Evolutionary conservation across 139 green algal genomes (phyloP).

Genomic region (Monoraphidium neglectum): DNA sequence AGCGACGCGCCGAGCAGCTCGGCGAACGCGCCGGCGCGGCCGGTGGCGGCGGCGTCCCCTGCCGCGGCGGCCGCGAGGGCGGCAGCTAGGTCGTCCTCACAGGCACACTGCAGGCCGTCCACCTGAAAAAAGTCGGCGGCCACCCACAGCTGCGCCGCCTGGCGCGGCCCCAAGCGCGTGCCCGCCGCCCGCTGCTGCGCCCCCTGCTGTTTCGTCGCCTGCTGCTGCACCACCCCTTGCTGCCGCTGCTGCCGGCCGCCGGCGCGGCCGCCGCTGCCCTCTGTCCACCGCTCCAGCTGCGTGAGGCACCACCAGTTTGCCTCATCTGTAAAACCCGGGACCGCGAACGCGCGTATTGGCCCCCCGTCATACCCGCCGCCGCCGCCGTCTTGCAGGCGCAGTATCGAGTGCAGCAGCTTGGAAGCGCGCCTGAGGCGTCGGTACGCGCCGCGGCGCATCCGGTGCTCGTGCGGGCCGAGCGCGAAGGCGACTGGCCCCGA

Average conservation of each 20-base stretch:
- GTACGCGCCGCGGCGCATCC: background rate
- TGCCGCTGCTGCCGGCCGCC: too few relatives aligned
- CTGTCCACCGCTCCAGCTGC: constrained; percentile 18
- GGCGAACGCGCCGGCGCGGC: background rate
- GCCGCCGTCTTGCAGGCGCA: background rate
- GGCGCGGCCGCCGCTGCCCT: too few relatives aligned
- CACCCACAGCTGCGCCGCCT: constrained; percentile 23
- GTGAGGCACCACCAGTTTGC: constrained; percentile 22
- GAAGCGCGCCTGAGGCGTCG: background rate
- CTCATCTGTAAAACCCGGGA: constrained; percentile 5
- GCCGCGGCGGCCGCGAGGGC: background rate
- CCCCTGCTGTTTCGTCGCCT: too few relatives aligned
- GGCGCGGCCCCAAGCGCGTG: background rate
- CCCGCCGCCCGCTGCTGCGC: background rate
- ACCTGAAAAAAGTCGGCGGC: constrained; percentile 34
- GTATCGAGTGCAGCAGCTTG: constrained; percentile 10
- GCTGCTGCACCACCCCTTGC: too few relatives aligned
- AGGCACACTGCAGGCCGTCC: constrained; percentile 21
- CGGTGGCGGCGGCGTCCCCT: too few relatives aligned
- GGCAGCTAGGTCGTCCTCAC: constrained; percentile 15
- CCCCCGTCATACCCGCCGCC: too few relatives aligned
- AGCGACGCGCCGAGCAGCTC: background rate
- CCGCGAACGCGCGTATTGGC: background rate
- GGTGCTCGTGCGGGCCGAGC: constrained; percentile 13
- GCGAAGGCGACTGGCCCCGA: constrained; percentile 1